phyloP scores from a whole-genome alignment of 2,329 filamentous ascomycete species.

The Aureobasidium zeae region DNA sequence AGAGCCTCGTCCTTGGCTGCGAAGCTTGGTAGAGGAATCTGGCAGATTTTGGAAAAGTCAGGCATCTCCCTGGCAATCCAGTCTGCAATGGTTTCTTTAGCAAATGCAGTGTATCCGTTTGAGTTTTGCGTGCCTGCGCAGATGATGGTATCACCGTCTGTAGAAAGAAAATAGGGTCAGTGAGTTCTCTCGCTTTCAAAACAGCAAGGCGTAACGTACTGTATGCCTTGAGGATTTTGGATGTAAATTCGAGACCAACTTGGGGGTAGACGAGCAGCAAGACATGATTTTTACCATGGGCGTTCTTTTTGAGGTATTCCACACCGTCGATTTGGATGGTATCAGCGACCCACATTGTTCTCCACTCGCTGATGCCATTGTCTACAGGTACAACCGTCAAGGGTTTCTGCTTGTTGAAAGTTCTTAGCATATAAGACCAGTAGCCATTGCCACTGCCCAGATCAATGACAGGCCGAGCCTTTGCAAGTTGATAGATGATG shows the following conservation, averaged over 20 bases:
- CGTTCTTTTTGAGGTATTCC: slow-evolving; percentile 45
- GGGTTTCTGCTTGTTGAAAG: slow-evolving; percentile 37
- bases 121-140: slow-evolving; percentile 65
- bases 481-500: slow-evolving; percentile 48
- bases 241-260: slow-evolving; percentile 58
- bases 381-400: slow-evolving; percentile 51
- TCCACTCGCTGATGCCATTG: slow-evolving; percentile 58
- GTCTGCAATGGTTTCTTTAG: slow-evolving; percentile 52
- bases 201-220: slow-evolving; percentile 25
- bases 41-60: slow-evolving; percentile 50
- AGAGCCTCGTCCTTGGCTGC: slow-evolving; percentile 68
- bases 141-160: slow-evolving; percentile 52
- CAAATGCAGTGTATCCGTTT: slow-evolving; percentile 66
- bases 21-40: slow-evolving; percentile 63
- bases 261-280: slow-evolving; percentile 66
- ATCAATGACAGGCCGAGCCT: slow-evolving; percentile 49
- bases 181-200: background rate
- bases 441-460: slow-evolving; percentile 66
- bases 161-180: background rate
- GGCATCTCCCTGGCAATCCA: slow-evolving; percentile 52
- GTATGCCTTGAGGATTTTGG: slow-evolving; percentile 51
- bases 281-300: slow-evolving; percentile 46
- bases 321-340: slow-evolving; percentile 54
- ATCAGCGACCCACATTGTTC: slow-evolving; percentile 59
- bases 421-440: slow-evolving; percentile 62